Conservation (phyloP, 2,329 filamentous ascomycete genomes). For the Stylonectria norvegica region DNA sequence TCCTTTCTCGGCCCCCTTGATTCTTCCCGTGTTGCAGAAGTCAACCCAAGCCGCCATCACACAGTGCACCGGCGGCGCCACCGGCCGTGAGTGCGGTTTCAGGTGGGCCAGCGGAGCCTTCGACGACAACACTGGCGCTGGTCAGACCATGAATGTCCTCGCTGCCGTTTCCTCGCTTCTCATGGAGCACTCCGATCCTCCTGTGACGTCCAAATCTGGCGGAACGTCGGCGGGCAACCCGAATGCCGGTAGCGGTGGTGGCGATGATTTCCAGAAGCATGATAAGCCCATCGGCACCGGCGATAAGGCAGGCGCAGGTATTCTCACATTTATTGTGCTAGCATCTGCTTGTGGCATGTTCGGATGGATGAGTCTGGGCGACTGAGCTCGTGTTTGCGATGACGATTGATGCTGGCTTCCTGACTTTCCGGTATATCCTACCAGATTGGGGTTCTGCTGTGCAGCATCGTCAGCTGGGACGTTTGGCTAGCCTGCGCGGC, state of each 20-base stretch:
- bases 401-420: neutral
- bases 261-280: constrained; percentile 32
- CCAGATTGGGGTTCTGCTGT: too few relatives aligned
- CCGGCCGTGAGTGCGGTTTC: constrained; percentile 51
- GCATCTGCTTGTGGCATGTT: constrained; percentile 40
- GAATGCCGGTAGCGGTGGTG: constrained; percentile 39
- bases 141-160: constrained; percentile 59
- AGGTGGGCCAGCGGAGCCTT: constrained; percentile 50
- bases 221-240: constrained; percentile 49
- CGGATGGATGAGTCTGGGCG: constrained; percentile 47
- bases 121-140: constrained; percentile 54
- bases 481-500: too few relatives aligned
- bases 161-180: constrained; percentile 53
- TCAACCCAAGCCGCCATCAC: constrained; percentile 53
- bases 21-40: constrained; percentile 49
- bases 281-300: constrained; percentile 38
- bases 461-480: too few relatives aligned
- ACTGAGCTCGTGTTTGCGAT: constrained; percentile 10
- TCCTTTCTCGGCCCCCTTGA: constrained; percentile 48
- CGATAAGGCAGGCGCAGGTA: constrained; percentile 47
- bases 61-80: constrained; percentile 51
- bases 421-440: too few relatives aligned
- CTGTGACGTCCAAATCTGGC: constrained; percentile 46
- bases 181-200: constrained; percentile 38
- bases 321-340: constrained; percentile 45